These are phyloP conservation scores for Phytopythium cucurbitacearum DNA, from an alignment of 352 stramenopile genomes.

Conservation along the genomic window DNA sequence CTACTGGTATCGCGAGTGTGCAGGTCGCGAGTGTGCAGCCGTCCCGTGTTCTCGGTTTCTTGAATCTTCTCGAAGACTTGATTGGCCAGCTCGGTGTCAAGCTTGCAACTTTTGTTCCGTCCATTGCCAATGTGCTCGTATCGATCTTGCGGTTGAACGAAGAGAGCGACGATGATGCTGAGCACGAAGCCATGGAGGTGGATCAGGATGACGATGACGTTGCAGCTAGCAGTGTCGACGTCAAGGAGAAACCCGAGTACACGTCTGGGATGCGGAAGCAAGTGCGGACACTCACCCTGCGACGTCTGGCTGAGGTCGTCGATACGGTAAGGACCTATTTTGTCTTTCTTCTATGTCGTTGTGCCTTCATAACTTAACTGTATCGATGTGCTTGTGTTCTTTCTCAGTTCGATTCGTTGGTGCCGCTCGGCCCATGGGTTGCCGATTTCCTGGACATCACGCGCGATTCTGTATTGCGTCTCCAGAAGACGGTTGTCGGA, in stretches of 20 bases:
- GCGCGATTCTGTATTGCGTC: constrained; percentile 53
- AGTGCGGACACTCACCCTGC: constrained; percentile 75
- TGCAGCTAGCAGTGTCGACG: too few relatives aligned
- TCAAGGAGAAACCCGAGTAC: constrained; percentile 14
- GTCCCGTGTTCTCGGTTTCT: constrained; percentile 83
- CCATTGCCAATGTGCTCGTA: constrained; percentile 71
- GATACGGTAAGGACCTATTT: constrained; percentile 33
- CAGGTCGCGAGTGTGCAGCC: constrained; percentile 51
- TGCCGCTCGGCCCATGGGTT: constrained; percentile 64
- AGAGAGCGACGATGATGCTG: constrained; percentile 12
- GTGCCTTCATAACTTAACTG: constrained; percentile 3
- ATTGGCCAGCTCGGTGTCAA: constrained; percentile 85
- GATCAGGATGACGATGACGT: constrained; percentile 10
- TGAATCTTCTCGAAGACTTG: constrained; percentile 88
- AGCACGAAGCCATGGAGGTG: constrained; percentile 12
- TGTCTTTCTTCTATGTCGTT: background rate
- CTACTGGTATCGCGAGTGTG: background rate
- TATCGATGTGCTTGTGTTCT: constrained; percentile 6
- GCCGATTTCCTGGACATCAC: constrained; percentile 36
- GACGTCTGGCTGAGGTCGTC: constrained; percentile 66
- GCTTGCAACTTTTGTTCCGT: constrained; percentile 73
- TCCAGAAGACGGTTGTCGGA: constrained; percentile 69
- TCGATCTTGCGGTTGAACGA: constrained; percentile 63
- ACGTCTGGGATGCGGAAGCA: constrained; percentile 59
- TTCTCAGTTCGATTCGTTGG: constrained; percentile 59